phyloP scores from a whole-genome alignment of 345 rosid genomes.

The Pistacia integerrima region DNA sequence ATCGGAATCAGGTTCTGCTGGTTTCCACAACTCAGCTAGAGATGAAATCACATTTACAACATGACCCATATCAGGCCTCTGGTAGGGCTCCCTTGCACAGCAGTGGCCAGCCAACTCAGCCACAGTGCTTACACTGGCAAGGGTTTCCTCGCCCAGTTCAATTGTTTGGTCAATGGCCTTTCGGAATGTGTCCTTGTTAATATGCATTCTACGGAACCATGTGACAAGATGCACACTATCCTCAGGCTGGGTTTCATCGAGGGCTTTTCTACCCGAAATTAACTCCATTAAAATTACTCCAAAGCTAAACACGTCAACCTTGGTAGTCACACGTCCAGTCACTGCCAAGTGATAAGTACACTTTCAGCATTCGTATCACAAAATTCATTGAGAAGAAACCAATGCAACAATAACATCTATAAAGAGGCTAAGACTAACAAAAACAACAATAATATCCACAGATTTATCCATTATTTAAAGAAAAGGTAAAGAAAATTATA shows the following conservation, averaged over 20 bases:
- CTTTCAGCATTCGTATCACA: neutral
- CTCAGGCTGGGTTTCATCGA: constrained; percentile 42
- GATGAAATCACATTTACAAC: constrained; percentile 43
- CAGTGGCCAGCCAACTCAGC: constrained; percentile 44
- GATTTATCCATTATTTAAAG: neutral
- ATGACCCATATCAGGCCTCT: constrained; percentile 51
- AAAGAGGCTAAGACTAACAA: neutral
- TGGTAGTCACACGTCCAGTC: constrained; percentile 34
- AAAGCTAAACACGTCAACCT: constrained; percentile 45
- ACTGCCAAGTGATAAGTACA: constrained; percentile 16
- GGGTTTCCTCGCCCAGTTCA: constrained; percentile 32
- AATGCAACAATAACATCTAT: neutral
- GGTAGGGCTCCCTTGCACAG: constrained; percentile 28
- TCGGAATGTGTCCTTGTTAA: constrained; percentile 22
- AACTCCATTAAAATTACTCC: constrained; percentile 51
- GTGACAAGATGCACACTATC: constrained; percentile 40
- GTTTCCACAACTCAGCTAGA: constrained; percentile 40
- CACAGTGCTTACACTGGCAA: constrained; percentile 38
- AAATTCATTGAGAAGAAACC: neutral
- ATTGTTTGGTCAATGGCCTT: constrained; percentile 35
- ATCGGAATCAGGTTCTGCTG: constrained; percentile 35
- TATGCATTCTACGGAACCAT: constrained; percentile 41
- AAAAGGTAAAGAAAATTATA: too few relatives aligned
- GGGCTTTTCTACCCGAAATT: constrained; percentile 44
- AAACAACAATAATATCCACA: neutral